Base-by-base conservation (phyloP, 2,329 filamentous ascomycete genomes). In the Fusarium pininemorale region DNA sequence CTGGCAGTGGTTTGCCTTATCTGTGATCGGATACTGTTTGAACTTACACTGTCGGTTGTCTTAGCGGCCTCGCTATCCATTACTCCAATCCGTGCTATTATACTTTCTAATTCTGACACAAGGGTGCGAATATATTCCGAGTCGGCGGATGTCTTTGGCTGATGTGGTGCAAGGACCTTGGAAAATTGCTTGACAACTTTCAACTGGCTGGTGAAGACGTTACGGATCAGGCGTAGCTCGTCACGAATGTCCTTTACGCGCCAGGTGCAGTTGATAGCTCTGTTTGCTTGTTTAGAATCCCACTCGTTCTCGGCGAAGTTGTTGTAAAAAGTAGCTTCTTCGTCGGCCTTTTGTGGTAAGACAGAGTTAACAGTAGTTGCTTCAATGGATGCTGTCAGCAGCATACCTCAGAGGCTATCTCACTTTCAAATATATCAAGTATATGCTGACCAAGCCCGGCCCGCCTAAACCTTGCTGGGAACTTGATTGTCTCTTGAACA, bases 141-240 rank as follows among this genome's bases (percentile, higher is more conserved):
- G 9, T 44, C 41, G 6, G 1, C 3, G 0, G 38, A 2, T 8
- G 38, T 41, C 41, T 44, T 44, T 24, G n/a, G 0, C 9, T 24
- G 41, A 0, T 0, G 44, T 5, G 44, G n/a, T 0, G 16, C 0
- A 14, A 48, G 26, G 3, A 48, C 20, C 4, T 15, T 48, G 26
- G 13, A 0, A 11, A 48, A 32, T 16, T 48, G 26, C 20, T n/a
- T 12, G 2, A 48, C 9, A 16, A 48, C 45, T 0, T 48, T 0
- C 20, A 32, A 4, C 6, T 30, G 45, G 0, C 28, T 28, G 0
- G 0, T 0, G 6, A 32, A 48, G 0, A 48, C 45, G 0, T 48
- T 48, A 0, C 2, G 13, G 4, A 48, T 48, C 0, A 48, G 45
- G 0, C 28, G 8, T 0, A 48, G 1, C 0, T 48, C 45, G 6